Base-by-base conservation (phyloP, 306 rosid genomes). In the Dryas octopetala region DNA sequence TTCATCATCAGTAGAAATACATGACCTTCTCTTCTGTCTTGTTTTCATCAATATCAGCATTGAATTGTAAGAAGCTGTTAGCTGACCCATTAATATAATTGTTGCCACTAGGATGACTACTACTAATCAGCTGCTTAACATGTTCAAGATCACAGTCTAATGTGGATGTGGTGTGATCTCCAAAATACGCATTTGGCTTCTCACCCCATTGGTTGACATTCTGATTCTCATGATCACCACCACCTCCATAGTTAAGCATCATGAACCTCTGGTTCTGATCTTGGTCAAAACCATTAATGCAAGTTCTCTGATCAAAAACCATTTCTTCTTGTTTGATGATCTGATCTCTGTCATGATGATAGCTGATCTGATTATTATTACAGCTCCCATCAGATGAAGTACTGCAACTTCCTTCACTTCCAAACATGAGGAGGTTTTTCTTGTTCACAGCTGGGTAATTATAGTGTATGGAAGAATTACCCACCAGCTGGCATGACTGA, bases 381-480 rank as follows among this genome's bases (percentile, higher is more conserved):
- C 87, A 86, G 76, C 98, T 89, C 6, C 93, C 96, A 66, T 87
- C 97, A 55, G 96, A 90, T 4, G 96, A 92, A 48, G 68, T 82
- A 62, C 86, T 85, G 81, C 89, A 86, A 70, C 96, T 92, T 84
- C 88, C 86, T 78, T 88, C 87, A 77, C 91, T 87, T 70, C 96
- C 93, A 70, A 88, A 88, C 90, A 77, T 66, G 54, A 81, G 63
- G 17, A 80, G 47, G 64, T 79, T 73, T 9, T 28, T 78, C 7
- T 85, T 87, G 7, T 69, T 62, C 14, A 15, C 72, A 53, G 68
- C 68, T 60, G 85, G 80, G 76, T 78, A 16, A 71, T 49, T 49
- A 41, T 55, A 76, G 60, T 79, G 84, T 79, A 70, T 77, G 73
- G 85, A 83, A 32, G 38, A 32, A 32, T 32, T 32, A 64, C 78